Evolutionary conservation across 768 basidiomycete species (phyloP).

Genomic region (Tulasnella sp.): DNA sequence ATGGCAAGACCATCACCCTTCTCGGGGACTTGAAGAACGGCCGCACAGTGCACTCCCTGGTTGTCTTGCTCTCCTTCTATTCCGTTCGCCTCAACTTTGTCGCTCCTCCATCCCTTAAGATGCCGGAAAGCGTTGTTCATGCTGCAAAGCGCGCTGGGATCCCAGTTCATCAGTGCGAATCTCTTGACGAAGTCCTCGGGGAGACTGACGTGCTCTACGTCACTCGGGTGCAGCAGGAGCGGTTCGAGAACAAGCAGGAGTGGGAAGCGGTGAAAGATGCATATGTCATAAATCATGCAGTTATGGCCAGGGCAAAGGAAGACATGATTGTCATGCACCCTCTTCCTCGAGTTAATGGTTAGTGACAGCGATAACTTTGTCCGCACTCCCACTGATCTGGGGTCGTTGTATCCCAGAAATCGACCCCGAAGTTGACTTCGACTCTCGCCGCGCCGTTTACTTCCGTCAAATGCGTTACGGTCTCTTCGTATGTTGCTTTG

Average conservation of each 20-base stretch:
- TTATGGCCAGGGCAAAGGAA: constrained; percentile 88
- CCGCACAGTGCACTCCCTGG: constrained; percentile 93
- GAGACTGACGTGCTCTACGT: constrained; percentile 97
- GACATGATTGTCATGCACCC: constrained; percentile 99
- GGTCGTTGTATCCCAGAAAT: constrained; percentile 65
- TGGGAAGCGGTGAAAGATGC: constrained; percentile 90
- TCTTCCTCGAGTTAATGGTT: constrained; percentile 86
- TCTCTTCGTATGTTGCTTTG: constrained; percentile 69
- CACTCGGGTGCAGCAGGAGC: constrained; percentile 92
- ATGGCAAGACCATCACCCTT: constrained; percentile 87
- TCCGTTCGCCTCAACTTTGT: constrained; percentile 94
- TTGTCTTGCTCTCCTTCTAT: constrained; percentile 87
- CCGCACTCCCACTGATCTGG: neutral
- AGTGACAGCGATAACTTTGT: constrained; percentile 30
- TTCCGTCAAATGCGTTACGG: constrained; percentile 99
- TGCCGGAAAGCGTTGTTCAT: constrained; percentile 81
- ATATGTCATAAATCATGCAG: constrained; percentile 90
- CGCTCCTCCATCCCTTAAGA: constrained; percentile 75
- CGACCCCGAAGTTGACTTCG: constrained; percentile 96
- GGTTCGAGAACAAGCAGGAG: constrained; percentile 74
- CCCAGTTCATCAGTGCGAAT: constrained; percentile 72
- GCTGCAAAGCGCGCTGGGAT: constrained; percentile 82
- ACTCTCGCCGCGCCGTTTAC: constrained; percentile 88
- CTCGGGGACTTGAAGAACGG: constrained; percentile 98
- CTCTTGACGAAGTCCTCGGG: constrained; percentile 84